phyloP scores from a whole-genome alignment of 495 filamentous ascomycete genomes.

The Schizothecium vesticola region DNA sequence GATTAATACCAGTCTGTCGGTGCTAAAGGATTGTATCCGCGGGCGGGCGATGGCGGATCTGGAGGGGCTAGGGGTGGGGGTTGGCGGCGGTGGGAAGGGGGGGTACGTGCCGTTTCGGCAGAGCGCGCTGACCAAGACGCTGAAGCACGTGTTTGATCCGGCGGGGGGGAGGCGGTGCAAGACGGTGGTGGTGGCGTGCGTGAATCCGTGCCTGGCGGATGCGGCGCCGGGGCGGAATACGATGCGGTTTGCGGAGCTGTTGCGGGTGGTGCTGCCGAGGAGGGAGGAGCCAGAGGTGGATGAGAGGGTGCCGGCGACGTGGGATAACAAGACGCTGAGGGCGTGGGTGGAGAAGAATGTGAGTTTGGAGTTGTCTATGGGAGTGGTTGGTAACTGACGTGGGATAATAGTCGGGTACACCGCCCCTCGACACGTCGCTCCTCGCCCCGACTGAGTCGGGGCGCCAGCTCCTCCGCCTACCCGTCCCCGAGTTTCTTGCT shows the following conservation, averaged over 20 bases:
- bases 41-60: conserved; percentile 3
- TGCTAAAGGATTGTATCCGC: conserved; percentile 34
- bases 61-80: background rate
- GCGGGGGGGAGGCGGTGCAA: conserved; percentile 13
- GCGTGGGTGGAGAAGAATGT: background rate
- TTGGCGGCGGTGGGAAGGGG: background rate
- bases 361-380: background rate
- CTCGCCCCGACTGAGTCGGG: conserved; percentile 23
- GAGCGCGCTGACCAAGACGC: conserved; percentile 34
- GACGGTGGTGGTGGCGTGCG: conserved; percentile 32
- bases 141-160: conserved; percentile 23
- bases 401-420: conserved; percentile 15
- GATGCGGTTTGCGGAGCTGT: conserved; percentile 25
- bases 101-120: conserved; percentile 33
- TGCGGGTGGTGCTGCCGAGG: conserved; percentile 14
- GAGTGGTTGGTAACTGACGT: background rate
- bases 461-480: conserved; percentile 22
- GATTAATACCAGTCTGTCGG: conserved; percentile 36
- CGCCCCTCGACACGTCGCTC: conserved; percentile 8
- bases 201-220: conserved; percentile 23
- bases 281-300: background rate
- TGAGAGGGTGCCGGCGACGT: background rate
- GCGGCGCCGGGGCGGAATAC: conserved; percentile 23
- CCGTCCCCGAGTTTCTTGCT: conserved; percentile 16
- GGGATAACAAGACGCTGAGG: background rate